A percentile compares a stretch with the other conserved stretches of the same genome.
These are phyloP conservation scores for Colletotrichum kahawae DNA, from an alignment of 2,329 filamentous ascomycete genomes.

Conservation along the genomic window DNA sequence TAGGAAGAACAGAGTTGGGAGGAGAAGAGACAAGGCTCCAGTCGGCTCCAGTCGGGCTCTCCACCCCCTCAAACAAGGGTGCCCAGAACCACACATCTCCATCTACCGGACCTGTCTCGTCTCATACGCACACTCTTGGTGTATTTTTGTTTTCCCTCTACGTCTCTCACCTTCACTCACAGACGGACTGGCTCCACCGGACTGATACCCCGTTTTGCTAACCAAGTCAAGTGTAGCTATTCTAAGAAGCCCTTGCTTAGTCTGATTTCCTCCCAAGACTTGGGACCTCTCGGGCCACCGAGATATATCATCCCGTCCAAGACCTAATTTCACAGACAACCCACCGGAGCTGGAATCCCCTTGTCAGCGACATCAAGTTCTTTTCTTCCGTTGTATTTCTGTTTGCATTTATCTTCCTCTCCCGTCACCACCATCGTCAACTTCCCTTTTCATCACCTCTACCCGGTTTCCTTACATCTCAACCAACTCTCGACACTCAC, in stretches of 20 bases:
- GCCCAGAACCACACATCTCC: neutral
- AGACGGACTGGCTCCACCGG: conserved; percentile 10
- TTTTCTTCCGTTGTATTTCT: neutral
- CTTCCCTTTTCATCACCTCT: neutral
- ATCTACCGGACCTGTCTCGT: conserved; percentile 10
- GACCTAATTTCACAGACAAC: neutral
- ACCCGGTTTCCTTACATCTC: neutral
- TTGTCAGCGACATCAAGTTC: conserved; percentile 10
- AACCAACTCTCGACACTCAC: neutral
- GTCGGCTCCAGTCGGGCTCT: neutral
- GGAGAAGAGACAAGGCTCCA: neutral
- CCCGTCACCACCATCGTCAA: neutral
- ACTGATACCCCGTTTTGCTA: conserved; percentile 20
- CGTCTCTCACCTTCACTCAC: neutral
- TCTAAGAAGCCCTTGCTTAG: conserved; percentile 16
- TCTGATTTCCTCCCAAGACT: neutral
- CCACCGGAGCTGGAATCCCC: conserved; percentile 19
- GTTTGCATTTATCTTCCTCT: neutral
- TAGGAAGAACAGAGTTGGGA: neutral
- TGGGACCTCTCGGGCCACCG: neutral
- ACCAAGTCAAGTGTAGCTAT: conserved; percentile 8
- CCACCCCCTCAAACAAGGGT: conserved; percentile 13
- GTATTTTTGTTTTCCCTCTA: neutral
- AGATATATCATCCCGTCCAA: conserved; percentile 20
- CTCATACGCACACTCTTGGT: conserved; percentile 18